These are phyloP conservation scores for Zasmidium angulare DNA, from an alignment of 2,329 filamentous ascomycete species.

Conservation along the genomic window DNA sequence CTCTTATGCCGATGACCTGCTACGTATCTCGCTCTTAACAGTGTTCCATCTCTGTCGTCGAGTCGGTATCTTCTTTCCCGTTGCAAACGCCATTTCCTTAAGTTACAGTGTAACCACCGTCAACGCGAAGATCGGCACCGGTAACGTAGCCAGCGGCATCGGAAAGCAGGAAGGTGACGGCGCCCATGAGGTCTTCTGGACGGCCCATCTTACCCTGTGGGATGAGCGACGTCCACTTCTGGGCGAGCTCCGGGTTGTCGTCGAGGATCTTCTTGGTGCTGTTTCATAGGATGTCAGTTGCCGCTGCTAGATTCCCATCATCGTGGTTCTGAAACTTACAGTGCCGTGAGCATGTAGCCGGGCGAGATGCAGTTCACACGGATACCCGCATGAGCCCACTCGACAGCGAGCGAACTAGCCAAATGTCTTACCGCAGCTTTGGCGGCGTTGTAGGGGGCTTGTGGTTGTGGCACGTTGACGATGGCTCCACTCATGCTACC, in stretches of 20 bases:
- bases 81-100: conserved; percentile 18
- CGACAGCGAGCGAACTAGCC: conserved; percentile 82
- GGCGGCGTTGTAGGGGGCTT: conserved; percentile 87
- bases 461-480: conserved; percentile 93
- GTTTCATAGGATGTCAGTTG: conserved; percentile 17
- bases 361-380: conserved; percentile 94
- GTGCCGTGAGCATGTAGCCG: conserved; percentile 92
- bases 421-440: conserved; percentile 92
- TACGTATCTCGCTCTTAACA: background rate
- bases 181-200: conserved; percentile 89
- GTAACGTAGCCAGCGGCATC: conserved; percentile 75
- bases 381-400: conserved; percentile 87
- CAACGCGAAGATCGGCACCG: conserved; percentile 45
- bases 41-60: background rate
- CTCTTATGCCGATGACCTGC: background rate
- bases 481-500: conserved; percentile 93
- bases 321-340: conserved; percentile 58
- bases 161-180: conserved; percentile 81
- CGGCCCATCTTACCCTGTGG: conserved; percentile 91
- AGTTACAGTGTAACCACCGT: conserved; percentile 45
- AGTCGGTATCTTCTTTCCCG: background rate
- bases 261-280: conserved; percentile 93
- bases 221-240: conserved; percentile 89
- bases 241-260: conserved; percentile 85
- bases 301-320: background rate